These are phyloP conservation scores for Penicillium lividum DNA, from an alignment of 495 filamentous ascomycete genomes.

Conservation along the genomic window DNA sequence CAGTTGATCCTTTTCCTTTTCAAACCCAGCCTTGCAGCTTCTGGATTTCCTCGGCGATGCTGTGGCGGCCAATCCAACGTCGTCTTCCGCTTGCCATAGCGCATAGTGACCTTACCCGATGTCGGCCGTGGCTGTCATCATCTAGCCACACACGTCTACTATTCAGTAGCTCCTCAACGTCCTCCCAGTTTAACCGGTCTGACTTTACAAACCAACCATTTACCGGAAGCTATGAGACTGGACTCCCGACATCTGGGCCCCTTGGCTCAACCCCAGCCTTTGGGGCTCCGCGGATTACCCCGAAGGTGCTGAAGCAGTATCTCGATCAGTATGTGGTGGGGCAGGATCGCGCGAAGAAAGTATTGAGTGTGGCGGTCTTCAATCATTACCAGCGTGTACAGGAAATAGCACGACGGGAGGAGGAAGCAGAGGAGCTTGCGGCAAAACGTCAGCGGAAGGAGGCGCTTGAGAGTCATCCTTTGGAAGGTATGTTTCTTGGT, in stretches of 20 bases:
- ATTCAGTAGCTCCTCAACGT: constrained; percentile 37
- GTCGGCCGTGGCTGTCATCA: constrained; percentile 14
- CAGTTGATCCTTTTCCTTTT: neutral
- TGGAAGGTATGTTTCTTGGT: constrained; percentile 53
- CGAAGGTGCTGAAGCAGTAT: constrained; percentile 79
- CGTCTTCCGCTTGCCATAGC: constrained; percentile 19
- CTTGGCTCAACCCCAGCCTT: constrained; percentile 57
- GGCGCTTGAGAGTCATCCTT: constrained; percentile 46
- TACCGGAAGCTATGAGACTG: constrained; percentile 75
- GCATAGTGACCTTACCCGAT: constrained; percentile 20
- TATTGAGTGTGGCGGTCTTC: constrained; percentile 89
- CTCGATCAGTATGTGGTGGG: constrained; percentile 96
- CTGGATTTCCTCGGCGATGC: constrained; percentile 16
- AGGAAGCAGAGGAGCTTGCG: constrained; percentile 68
- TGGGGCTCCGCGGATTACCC: constrained; percentile 76
- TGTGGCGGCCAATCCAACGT: constrained; percentile 24
- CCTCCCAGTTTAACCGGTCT: constrained; percentile 59
- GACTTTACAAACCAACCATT: constrained; percentile 68
- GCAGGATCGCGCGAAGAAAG: constrained; percentile 94
- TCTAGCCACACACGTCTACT: constrained; percentile 21
- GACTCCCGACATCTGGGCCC: constrained; percentile 58
- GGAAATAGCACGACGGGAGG: constrained; percentile 72
- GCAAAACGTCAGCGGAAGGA: constrained; percentile 52
- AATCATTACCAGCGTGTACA: constrained; percentile 93
- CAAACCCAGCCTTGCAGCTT: neutral